A percentile compares a stretch with the other conserved stretches of the same genome.
Evolutionary conservation across 2,329 filamentous ascomycete species (phyloP).

Genomic region (Pseudogymnoascus sp.): DNA sequence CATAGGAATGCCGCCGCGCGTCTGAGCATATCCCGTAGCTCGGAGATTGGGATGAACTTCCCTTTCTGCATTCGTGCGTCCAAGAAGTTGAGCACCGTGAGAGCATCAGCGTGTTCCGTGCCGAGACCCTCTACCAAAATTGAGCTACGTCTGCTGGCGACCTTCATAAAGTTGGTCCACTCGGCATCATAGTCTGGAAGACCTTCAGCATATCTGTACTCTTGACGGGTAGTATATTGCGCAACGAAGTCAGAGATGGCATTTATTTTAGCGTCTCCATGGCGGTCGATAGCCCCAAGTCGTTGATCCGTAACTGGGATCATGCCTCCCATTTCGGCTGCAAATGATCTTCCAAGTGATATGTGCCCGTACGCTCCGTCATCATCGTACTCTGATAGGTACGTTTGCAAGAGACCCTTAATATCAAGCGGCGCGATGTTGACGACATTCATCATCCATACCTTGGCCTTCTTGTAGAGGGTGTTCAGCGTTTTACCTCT

Average conservation of each 20-base stretch:
- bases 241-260: conserved; percentile 93
- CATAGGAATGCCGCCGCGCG: conserved; percentile 83
- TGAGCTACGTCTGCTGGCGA: conserved; percentile 43
- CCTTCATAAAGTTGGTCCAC: conserved; percentile 55
- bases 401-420: conserved; percentile 92
- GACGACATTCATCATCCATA: conserved; percentile 75
- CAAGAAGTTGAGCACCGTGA: conserved; percentile 64
- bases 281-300: conserved; percentile 71
- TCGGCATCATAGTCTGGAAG: conserved; percentile 63
- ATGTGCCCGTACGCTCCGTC: conserved; percentile 87
- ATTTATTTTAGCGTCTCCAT: conserved; percentile 71
- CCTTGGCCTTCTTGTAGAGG: conserved; percentile 68
- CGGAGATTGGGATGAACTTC: conserved; percentile 63
- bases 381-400: conserved; percentile 90
- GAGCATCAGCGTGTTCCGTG: conserved; percentile 51
- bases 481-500: conserved; percentile 72
- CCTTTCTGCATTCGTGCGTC: conserved; percentile 64
- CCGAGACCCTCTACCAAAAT: conserved; percentile 32
- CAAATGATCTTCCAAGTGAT: conserved; percentile 87
- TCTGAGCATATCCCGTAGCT: conserved; percentile 75
- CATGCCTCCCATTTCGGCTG: conserved; percentile 80
- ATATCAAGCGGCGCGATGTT: conserved; percentile 85
- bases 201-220: conserved; percentile 82
- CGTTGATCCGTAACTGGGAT: conserved; percentile 84
- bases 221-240: conserved; percentile 93